A percentile compares a stretch with the other conserved stretches of the same genome.
phyloP scores from a whole-genome alignment of 495 filamentous ascomycete species.

The Cladorrhinum samala region DNA sequence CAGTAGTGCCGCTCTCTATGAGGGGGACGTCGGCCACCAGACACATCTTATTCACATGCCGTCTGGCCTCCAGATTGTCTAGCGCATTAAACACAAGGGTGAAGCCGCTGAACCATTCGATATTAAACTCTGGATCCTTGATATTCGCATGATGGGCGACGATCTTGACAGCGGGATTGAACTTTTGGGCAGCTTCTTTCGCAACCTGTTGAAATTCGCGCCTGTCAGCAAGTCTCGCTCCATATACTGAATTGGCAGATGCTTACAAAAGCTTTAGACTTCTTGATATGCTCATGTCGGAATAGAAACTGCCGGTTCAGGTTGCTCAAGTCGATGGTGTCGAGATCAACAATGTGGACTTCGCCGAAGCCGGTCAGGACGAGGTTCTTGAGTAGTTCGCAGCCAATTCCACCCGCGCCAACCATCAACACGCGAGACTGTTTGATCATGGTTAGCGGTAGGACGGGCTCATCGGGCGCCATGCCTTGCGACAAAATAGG shows the following conservation, averaged over 20 bases:
- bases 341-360: slow-evolving; percentile 92
- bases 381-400: slow-evolving; percentile 95
- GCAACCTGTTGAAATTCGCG: slow-evolving; percentile 61
- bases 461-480: slow-evolving; percentile 5
- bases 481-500: slow-evolving; percentile 7
- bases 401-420: slow-evolving; percentile 94
- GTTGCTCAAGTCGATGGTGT: slow-evolving; percentile 97
- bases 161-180: slow-evolving; percentile 85
- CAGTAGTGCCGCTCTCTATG: slow-evolving; percentile 95
- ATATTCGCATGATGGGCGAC: slow-evolving; percentile 93
- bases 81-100: slow-evolving; percentile 91
- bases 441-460: slow-evolving; percentile 26
- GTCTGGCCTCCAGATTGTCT: slow-evolving; percentile 89
- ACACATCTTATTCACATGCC: slow-evolving; percentile 98
- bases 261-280: slow-evolving; percentile 86
- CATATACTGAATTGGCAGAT: background rate
- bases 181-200: slow-evolving; percentile 83
- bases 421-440: slow-evolving; percentile 90
- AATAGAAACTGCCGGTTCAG: slow-evolving; percentile 98
- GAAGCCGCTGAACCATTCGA: slow-evolving; percentile 84
- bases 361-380: slow-evolving; percentile 90
- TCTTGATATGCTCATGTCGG: slow-evolving; percentile 94
- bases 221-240: slow-evolving; percentile 2
- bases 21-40: slow-evolving; percentile 83
- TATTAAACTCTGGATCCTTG: slow-evolving; percentile 84